Evolutionary conservation across 192 early-diverging fungal species (phyloP).

Genomic region (Podila epigama): DNA sequence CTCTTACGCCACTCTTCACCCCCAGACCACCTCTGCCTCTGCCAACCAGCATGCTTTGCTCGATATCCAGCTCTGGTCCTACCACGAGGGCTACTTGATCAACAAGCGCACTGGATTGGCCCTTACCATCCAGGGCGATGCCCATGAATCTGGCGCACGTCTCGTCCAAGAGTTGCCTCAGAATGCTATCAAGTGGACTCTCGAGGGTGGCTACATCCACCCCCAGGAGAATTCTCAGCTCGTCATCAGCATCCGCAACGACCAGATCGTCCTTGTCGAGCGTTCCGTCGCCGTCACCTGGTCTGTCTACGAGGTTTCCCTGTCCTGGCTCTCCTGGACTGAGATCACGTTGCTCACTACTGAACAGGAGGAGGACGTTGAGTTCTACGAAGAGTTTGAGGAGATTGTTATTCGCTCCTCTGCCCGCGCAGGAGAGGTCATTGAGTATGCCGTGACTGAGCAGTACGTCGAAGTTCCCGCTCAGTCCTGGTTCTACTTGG

Average conservation of each 20-base stretch:
- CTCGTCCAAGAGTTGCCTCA: slow-evolving; percentile 34
- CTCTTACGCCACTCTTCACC: slow-evolving; percentile 33
- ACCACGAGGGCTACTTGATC: slow-evolving; percentile 45
- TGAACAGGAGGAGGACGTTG: slow-evolving; percentile 24
- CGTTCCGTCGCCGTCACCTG: slow-evolving; percentile 26
- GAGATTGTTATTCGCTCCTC: slow-evolving; percentile 42
- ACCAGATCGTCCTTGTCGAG: slow-evolving; percentile 34
- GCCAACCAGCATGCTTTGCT: slow-evolving; percentile 43
- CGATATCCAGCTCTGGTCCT: slow-evolving; percentile 48
- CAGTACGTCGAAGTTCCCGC: slow-evolving; percentile 23
- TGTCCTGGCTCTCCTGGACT: slow-evolving; percentile 38
- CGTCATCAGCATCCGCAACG: slow-evolving; percentile 35
- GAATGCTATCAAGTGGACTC: slow-evolving; percentile 40
- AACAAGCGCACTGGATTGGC: slow-evolving; percentile 50
- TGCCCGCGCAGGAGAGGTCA: slow-evolving; percentile 6
- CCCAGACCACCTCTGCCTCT: slow-evolving; percentile 41
- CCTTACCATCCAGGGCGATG: slow-evolving; percentile 29
- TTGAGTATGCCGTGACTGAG: slow-evolving; percentile 40
- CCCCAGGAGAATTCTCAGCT: slow-evolving; percentile 26
- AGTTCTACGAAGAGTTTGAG: slow-evolving; percentile 47
- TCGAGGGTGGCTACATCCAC: slow-evolving; percentile 39
- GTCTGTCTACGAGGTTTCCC: slow-evolving; percentile 22
- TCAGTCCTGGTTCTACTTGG: slow-evolving; percentile 43
- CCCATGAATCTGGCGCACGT: slow-evolving; percentile 20
- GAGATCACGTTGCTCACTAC: slow-evolving; percentile 18